phyloP scores from a whole-genome alignment of 2,329 filamentous ascomycete species.

The Neoarthrinium moseri region DNA sequence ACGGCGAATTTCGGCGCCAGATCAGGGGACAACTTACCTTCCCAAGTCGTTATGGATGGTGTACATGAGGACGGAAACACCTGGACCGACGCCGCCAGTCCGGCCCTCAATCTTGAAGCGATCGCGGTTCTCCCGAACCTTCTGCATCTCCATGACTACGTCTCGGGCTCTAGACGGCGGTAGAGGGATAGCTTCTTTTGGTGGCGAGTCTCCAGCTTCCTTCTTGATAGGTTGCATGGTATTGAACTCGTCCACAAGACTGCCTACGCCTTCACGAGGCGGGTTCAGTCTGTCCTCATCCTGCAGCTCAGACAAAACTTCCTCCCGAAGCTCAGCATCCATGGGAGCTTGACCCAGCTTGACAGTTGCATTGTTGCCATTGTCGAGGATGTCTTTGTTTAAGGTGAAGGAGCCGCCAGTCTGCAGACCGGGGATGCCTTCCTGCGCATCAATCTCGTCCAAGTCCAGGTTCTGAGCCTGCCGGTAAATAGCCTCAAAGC shows the following conservation, averaged over 20 bases:
- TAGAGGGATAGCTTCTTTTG: constrained; percentile 75
- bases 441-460: constrained; percentile 61
- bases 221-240: constrained; percentile 79
- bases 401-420: constrained; percentile 53
- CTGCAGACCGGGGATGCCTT: constrained; percentile 59
- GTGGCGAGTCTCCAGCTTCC: constrained; percentile 81
- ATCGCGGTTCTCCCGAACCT: constrained; percentile 89
- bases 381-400: constrained; percentile 60
- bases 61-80: constrained; percentile 92
- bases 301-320: constrained; percentile 82
- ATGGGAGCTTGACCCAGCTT: constrained; percentile 80
- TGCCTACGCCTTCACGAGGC: constrained; percentile 67
- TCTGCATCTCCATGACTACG: constrained; percentile 90
- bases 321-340: constrained; percentile 78
- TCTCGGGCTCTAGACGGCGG: constrained; percentile 87
- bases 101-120: constrained; percentile 84
- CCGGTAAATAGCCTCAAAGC: constrained; percentile 59
- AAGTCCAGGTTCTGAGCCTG: constrained; percentile 60
- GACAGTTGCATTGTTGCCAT: constrained; percentile 54
- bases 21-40: constrained; percentile 66
- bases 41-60: constrained; percentile 97
- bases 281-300: constrained; percentile 81
- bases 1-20: too few relatives aligned
- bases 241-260: constrained; percentile 84
- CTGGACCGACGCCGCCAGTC: constrained; percentile 79